These are phyloP conservation scores for Stentor coeruleus DNA, from an alignment of 73 alveolate species.

Conservation along the genomic window DNA sequence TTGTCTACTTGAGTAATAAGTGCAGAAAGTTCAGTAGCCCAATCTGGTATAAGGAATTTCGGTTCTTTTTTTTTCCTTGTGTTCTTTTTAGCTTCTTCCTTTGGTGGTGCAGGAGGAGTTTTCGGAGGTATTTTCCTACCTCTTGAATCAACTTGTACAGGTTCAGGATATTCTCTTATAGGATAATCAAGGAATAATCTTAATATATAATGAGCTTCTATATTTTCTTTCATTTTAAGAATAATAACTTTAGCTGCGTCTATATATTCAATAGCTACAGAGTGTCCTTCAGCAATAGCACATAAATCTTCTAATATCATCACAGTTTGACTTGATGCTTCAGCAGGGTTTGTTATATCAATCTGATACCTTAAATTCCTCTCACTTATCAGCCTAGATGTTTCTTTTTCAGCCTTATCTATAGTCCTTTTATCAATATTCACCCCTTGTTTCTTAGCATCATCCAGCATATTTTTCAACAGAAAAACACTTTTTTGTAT, in stretches of 20 bases:
- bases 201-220: constrained; percentile 71
- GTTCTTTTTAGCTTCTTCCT: constrained; percentile 38
- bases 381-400: constrained; percentile 57
- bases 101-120: constrained; percentile 28
- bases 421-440: constrained; percentile 35
- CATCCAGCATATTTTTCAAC: constrained; percentile 44
- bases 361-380: constrained; percentile 52
- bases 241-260: constrained; percentile 50
- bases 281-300: constrained; percentile 43
- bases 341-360: constrained; percentile 39
- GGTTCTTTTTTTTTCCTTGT: constrained; percentile 79
- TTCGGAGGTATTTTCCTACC: constrained; percentile 55
- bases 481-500: constrained; percentile 42
- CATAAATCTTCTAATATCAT: constrained; percentile 37
- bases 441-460: constrained; percentile 42
- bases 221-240: constrained; percentile 62
- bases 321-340: constrained; percentile 43
- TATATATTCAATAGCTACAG: constrained; percentile 58
- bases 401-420: constrained; percentile 39
- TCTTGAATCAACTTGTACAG: constrained; percentile 66
- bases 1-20: neutral
- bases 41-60: constrained; percentile 72
- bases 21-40: constrained; percentile 50
- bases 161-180: constrained; percentile 80
- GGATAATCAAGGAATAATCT: constrained; percentile 74